These are phyloP conservation scores for Telopea speciosissima DNA, from an alignment of 177 flowering plant genomes.

Conservation along the genomic window DNA sequence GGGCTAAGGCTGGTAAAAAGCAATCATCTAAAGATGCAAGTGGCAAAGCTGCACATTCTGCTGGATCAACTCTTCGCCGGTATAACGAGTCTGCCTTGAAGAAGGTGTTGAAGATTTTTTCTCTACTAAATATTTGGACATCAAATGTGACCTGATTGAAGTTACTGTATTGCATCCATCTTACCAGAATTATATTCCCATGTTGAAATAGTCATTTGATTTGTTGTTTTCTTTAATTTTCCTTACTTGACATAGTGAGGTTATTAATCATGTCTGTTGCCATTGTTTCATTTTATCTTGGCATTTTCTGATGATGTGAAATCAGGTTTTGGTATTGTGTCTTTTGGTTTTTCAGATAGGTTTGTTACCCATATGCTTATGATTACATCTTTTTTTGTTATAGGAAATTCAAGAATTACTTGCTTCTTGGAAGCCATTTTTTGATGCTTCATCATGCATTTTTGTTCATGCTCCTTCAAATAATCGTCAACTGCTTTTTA, in stretches of 20 bases:
- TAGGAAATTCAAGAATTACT: conserved; percentile 85
- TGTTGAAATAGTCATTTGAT: neutral
- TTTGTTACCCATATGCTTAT: neutral
- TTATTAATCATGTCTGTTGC: neutral
- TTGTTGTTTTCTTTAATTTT: neutral
- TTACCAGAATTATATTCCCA: neutral
- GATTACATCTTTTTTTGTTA: neutral
- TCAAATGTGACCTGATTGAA: neutral
- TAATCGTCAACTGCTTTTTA: conserved; percentile 66
- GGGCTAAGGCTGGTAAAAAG: conserved; percentile 91
- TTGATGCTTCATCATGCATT: conserved; percentile 60
- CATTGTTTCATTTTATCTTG: neutral
- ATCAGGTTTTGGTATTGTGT: neutral
- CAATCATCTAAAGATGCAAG: conserved; percentile 88
- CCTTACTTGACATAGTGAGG: neutral
- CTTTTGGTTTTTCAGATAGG: neutral
- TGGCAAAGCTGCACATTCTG: conserved; percentile 77
- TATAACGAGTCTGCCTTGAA: conserved; percentile 85
- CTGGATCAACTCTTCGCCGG: conserved; percentile 93
- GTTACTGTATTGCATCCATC: neutral
- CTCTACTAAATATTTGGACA: neutral
- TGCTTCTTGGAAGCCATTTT: conserved; percentile 78
- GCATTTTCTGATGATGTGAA: neutral
- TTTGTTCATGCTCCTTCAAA: conserved; percentile 72
- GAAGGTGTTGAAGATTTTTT: conserved; percentile 46